Base-by-base conservation (phyloP, 345 rosid genomes). In the Hibiscus mutabilis region DNA sequence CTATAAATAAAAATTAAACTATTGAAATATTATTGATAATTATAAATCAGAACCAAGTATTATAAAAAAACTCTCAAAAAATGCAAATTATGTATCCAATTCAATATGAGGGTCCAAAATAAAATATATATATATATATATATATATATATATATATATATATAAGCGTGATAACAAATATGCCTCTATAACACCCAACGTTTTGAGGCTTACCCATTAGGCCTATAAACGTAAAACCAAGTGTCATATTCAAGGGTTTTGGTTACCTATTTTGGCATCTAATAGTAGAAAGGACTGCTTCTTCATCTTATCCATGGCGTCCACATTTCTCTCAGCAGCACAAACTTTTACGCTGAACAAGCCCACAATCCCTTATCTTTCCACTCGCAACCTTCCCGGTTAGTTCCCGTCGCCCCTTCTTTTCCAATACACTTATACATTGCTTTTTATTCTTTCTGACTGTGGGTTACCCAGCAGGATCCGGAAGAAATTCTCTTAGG, bases 401-500 rank as follows among this genome's bases (percentile, higher is more conserved):
- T 65, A 33, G 74, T 31, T 68, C 13, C 16, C 44, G 22, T 37
- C 47, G 11, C 0, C 4, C 4, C 33, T 14, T 52, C 14, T 58
- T 7, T 13, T 47, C 13, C 3, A 14, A 3, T 13, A 15, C 1
- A 3, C n/a, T 47, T 47, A 14, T 14, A 47, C 18, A 47, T 47
- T 29, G 8, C 40, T 27, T 35, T 40, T 35, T 8, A 0, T 31
- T 47, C 53, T 33, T 5, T 13, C 1, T 31, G 33, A 40, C 7
- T 62, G 19, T 29, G 52, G 63, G 35, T 27, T 29, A 6, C 24
- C 9, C 51, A 14, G 46, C 82, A 88, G 92, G 82, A 66, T 68
- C 52, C 60, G 74, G 76, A 66, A 81, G 80, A 66, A 80, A 70
- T 60, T 82, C 88, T 66, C 78, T 91, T 53, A 84, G 78, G 75